Conservation (phyloP, 1,284 basidiomycete species). For the Xerocomus nothofagi region DNA sequence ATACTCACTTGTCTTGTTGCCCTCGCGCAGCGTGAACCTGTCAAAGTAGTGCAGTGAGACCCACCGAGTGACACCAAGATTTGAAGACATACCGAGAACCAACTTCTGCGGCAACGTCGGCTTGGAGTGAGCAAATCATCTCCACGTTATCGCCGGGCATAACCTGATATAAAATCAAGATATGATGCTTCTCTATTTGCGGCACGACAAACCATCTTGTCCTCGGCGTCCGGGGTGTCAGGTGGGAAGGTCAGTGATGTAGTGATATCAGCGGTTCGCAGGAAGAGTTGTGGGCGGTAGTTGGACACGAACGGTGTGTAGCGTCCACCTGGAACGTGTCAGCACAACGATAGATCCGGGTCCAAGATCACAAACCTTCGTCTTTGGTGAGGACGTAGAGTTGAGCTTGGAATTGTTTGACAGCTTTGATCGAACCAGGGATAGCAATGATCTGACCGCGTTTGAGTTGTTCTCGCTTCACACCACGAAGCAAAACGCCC, state of each 20-base stretch:
- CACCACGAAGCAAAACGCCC: conserved; percentile 95
- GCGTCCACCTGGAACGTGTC: conserved; percentile 62
- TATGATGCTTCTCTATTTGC: neutral
- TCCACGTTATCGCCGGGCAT: conserved; percentile 99
- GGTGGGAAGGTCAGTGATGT: conserved; percentile 85
- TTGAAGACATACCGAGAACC: conserved; percentile 69
- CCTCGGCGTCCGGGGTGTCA: conserved; percentile 70
- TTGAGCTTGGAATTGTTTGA: conserved; percentile 93
- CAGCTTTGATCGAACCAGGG: conserved; percentile 92
- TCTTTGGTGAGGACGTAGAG: conserved; percentile 96
- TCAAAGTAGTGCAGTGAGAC: conserved; percentile 1
- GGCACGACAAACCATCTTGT: conserved; percentile 68
- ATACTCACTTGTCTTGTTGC: conserved; percentile 84
- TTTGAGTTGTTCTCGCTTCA: conserved; percentile 95
- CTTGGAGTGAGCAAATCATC: conserved; percentile 83
- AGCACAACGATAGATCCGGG: neutral
- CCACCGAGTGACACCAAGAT: neutral
- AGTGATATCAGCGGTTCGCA: conserved; percentile 95
- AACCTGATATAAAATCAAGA: conserved; percentile 52
- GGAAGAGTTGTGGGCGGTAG: conserved; percentile 96
- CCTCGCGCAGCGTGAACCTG: conserved; percentile 96
- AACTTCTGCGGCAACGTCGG: conserved; percentile 90
- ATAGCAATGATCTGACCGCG: conserved; percentile 92
- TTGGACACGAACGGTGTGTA: conserved; percentile 97
- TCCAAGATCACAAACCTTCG: conserved; percentile 46